Conservation (phyloP, 129 eudicot genomes). For the Flaveria trinervia region DNA sequence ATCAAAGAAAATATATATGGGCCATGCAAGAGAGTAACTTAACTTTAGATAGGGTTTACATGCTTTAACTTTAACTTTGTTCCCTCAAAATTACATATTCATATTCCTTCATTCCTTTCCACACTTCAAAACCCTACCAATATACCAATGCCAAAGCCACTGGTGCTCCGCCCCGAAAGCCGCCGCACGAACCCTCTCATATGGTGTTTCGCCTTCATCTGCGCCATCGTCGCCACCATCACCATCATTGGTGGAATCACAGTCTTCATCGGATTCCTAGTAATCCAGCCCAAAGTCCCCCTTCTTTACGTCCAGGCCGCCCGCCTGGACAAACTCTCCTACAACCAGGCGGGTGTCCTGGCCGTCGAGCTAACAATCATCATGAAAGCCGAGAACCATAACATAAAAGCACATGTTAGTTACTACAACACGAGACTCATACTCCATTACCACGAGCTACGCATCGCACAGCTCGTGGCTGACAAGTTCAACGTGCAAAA, state of each 20-base stretch:
- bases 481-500: conserved; percentile 51
- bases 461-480: conserved; percentile 48
- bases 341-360: conserved; percentile 48
- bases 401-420: conserved; percentile 55
- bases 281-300: conserved; percentile 60
- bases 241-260: conserved; percentile 59
- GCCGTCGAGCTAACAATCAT: conserved; percentile 44
- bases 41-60: background rate
- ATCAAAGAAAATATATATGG: background rate
- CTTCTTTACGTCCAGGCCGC: conserved; percentile 47
- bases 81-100: background rate
- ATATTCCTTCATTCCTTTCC: background rate
- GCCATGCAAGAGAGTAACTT: background rate
- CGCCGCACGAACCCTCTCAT: conserved; percentile 60
- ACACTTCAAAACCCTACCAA: conserved; percentile 6
- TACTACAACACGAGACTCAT: conserved; percentile 43
- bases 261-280: conserved; percentile 58
- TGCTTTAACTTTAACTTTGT: background rate
- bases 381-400: conserved; percentile 57
- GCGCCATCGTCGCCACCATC: conserved; percentile 46
- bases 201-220: conserved; percentile 64
- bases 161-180: conserved; percentile 20
- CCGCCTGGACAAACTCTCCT: conserved; percentile 45
- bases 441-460: conserved; percentile 47
- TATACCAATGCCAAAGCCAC: conserved; percentile 41